Evolutionary conservation across 2,329 filamentous ascomycete genomes (phyloP).

Genomic region (Nothophaeocryptopus gaeumannii): DNA sequence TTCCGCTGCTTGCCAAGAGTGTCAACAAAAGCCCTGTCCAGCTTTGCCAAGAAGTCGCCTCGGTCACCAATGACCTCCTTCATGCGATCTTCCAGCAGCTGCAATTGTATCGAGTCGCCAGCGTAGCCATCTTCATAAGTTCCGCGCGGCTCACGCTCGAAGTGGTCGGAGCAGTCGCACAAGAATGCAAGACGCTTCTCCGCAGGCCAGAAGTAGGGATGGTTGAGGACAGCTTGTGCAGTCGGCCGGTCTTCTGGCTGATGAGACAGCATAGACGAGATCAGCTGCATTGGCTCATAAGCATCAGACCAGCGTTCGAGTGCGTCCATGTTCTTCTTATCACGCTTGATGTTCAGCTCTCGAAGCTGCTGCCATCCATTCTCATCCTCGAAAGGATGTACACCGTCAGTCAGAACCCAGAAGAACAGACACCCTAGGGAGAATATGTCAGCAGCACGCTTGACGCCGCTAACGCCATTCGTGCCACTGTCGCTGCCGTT

Average conservation of each 20-base stretch:
- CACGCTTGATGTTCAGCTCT: slow-evolving; percentile 95
- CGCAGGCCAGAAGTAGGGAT: slow-evolving; percentile 94
- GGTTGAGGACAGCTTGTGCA: slow-evolving; percentile 76
- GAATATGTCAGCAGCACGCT: slow-evolving; percentile 95
- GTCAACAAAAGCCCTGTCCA: slow-evolving; percentile 81
- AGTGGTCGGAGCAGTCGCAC: slow-evolving; percentile 95
- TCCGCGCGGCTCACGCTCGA: slow-evolving; percentile 86
- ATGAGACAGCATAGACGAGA: slow-evolving; percentile 72
- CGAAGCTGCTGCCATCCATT: slow-evolving; percentile 80
- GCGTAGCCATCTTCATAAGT: slow-evolving; percentile 31
- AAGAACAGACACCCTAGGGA: slow-evolving; percentile 97
- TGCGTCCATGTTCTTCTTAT: slow-evolving; percentile 62
- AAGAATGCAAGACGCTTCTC: slow-evolving; percentile 88
- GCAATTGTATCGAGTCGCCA: slow-evolving; percentile 58
- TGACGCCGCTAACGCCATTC: slow-evolving; percentile 65
- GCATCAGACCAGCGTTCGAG: slow-evolving; percentile 66
- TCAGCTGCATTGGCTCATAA: slow-evolving; percentile 82
- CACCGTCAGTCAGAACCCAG: slow-evolving; percentile 91
- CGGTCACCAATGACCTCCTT: slow-evolving; percentile 48
- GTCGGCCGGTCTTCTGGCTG: slow-evolving; percentile 66
- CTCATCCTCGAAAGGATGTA: slow-evolving; percentile 90
- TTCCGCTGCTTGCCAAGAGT: slow-evolving; percentile 91
- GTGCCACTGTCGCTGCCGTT: slow-evolving; percentile 58
- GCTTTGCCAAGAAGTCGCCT: slow-evolving; percentile 70
- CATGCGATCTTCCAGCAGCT: slow-evolving; percentile 54